Conservation (phyloP, 441 rosid genomes). For the Croton setiger region DNA sequence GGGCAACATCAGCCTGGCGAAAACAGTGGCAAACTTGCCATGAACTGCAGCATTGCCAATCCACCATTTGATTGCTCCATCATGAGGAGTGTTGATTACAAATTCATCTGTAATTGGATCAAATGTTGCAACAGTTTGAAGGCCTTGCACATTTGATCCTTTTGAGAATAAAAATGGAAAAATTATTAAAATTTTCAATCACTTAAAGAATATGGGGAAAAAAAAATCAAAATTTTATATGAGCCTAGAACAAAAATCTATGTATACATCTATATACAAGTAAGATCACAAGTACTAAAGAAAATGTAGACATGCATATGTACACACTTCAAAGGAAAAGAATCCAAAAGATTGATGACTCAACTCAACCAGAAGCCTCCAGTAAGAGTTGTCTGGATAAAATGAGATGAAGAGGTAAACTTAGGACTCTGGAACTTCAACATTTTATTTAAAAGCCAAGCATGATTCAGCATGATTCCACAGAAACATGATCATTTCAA, state of each 20-base stretch:
- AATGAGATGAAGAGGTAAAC: background rate
- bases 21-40: conserved; percentile 96
- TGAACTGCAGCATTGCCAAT: conserved; percentile 99
- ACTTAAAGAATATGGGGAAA: background rate
- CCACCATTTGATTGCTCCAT: conserved; percentile 99
- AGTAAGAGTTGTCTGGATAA: background rate
- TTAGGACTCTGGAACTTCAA: background rate
- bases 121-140: conserved; percentile 83
- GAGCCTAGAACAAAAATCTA: background rate
- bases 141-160: conserved; percentile 97
- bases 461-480: background rate
- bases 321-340: background rate
- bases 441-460: background rate
- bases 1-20: conserved; percentile 79
- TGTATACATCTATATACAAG: background rate
- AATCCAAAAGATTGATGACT: background rate
- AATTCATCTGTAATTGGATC: conserved; percentile 83
- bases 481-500: conserved; percentile 11
- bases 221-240: background rate
- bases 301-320: background rate
- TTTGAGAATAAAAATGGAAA: conserved; percentile 21
- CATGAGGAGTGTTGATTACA: conserved; percentile 75
- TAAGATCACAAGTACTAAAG: background rate
- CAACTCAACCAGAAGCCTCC: background rate
- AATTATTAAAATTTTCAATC: conserved; percentile 7